Percentiles rank a stretch among this genome's conserved stretches.
Conservation (phyloP, 1,284 basidiomycete genomes). For the Fistulinella cinereoalba region DNA sequence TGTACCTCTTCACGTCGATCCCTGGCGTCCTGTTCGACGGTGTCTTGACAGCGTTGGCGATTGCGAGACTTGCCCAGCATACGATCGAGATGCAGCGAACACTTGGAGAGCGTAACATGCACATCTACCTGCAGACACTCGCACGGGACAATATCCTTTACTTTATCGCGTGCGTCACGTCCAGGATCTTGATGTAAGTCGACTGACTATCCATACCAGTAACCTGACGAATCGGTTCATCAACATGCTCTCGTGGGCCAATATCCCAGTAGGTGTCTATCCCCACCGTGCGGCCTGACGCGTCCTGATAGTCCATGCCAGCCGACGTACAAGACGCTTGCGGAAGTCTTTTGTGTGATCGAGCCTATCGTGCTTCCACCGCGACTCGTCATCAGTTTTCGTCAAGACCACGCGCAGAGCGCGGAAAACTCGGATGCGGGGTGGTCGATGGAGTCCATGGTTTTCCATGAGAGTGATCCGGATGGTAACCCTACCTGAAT, state of each 20-base stretch:
- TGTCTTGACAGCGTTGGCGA: conserved; percentile 1
- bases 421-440: conserved; percentile 2
- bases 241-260: conserved; percentile 1
- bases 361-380: conserved; percentile 7
- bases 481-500: background rate
- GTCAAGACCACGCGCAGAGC: conserved; percentile 1
- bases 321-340: conserved; percentile 2
- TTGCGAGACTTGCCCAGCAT: conserved; percentile 1
- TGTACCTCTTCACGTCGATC: conserved; percentile 1
- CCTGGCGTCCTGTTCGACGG: conserved; percentile 8
- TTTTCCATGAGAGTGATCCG: conserved; percentile 1
- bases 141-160: conserved; percentile 6
- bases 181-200: background rate
- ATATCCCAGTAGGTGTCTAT: conserved; percentile 1
- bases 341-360: background rate
- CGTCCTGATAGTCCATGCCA: background rate
- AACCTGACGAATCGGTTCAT: conserved; percentile 2
- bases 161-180: conserved; percentile 2
- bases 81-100: background rate
- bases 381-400: conserved; percentile 10
- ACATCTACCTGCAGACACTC: conserved; percentile 2
- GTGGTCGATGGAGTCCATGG: conserved; percentile 2
- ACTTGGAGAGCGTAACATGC: background rate
- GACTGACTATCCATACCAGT: background rate
- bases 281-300: background rate